These are phyloP conservation scores for Pythium apleroticum DNA, from an alignment of 352 stramenopile genomes.

Conservation along the genomic window DNA sequence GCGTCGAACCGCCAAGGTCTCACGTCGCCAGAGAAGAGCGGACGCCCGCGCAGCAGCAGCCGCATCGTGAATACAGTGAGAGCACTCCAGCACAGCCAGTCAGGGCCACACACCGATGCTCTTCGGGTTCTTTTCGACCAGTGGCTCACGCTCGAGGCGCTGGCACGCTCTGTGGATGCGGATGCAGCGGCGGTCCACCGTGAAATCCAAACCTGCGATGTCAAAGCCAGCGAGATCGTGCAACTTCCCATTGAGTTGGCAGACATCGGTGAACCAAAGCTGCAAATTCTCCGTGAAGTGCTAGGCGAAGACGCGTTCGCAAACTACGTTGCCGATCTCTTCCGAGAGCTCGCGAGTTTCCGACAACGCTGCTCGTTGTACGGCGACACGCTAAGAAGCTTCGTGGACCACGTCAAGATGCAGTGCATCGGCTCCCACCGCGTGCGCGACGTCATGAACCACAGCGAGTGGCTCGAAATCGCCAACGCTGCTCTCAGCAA, in stretches of 20 bases:
- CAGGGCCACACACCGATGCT: background rate
- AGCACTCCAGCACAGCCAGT: conserved; percentile 16
- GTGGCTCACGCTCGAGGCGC: conserved; percentile 29
- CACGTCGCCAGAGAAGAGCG: background rate
- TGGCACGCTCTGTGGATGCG: conserved; percentile 12
- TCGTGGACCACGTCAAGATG: conserved; percentile 29
- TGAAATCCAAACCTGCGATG: conserved; percentile 29
- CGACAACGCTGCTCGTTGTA: conserved; percentile 40
- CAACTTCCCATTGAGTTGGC: conserved; percentile 16
- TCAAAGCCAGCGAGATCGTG: conserved; percentile 19
- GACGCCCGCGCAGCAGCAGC: background rate
- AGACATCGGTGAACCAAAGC: conserved; percentile 31
- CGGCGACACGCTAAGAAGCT: conserved; percentile 15
- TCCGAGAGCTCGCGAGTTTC: conserved; percentile 36
- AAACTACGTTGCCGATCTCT: conserved; percentile 46
- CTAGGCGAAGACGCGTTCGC: conserved; percentile 41
- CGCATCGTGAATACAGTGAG: conserved; percentile 27
- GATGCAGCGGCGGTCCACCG: conserved; percentile 21
- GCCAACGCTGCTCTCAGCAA: conserved; percentile 16
- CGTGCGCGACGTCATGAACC: conserved; percentile 11
- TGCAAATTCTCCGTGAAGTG: conserved; percentile 56
- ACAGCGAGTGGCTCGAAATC: conserved; percentile 21
- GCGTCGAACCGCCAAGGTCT: background rate
- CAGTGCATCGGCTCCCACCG: conserved; percentile 23
- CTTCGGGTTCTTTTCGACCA: conserved; percentile 20